phyloP scores from a whole-genome alignment of 2,329 filamentous ascomycete species.

The Chaetothyriales sp. region DNA sequence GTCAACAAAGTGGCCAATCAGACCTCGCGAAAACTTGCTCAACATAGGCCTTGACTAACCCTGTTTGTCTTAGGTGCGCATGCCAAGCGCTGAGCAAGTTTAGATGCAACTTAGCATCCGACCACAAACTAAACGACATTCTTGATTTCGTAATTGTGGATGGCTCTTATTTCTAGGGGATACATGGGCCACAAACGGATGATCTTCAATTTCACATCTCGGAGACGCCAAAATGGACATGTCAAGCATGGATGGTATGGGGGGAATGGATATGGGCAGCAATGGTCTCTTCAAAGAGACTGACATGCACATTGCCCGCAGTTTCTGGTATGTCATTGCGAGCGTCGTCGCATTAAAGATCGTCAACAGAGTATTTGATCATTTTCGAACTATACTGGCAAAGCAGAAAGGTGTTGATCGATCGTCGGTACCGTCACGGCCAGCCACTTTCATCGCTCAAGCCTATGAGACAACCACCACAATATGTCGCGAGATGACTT shows the following conservation, averaged over 20 bases:
- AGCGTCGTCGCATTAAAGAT: constrained; percentile 7
- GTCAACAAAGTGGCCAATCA: neutral
- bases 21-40: neutral
- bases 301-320: constrained; percentile 11
- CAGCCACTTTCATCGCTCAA: constrained; percentile 10
- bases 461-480: constrained; percentile 11
- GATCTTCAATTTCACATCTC: neutral
- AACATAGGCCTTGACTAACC: neutral
- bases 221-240: constrained; percentile 7
- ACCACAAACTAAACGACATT: neutral
- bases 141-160: neutral
- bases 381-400: neutral
- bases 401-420: constrained; percentile 3
- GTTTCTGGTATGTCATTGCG: constrained; percentile 14
- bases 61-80: neutral
- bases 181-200: neutral
- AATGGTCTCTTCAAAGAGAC: constrained; percentile 10
- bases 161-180: neutral
- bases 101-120: neutral
- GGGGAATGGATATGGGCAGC: constrained; percentile 15
- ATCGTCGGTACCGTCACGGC: constrained; percentile 7
- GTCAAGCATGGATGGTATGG: constrained; percentile 13
- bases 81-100: neutral
- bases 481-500: constrained; percentile 10
- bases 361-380: constrained; percentile 6